These are phyloP conservation scores for Phytopythium litorale DNA, from an alignment of 352 stramenopile species.

Conservation along the genomic window DNA sequence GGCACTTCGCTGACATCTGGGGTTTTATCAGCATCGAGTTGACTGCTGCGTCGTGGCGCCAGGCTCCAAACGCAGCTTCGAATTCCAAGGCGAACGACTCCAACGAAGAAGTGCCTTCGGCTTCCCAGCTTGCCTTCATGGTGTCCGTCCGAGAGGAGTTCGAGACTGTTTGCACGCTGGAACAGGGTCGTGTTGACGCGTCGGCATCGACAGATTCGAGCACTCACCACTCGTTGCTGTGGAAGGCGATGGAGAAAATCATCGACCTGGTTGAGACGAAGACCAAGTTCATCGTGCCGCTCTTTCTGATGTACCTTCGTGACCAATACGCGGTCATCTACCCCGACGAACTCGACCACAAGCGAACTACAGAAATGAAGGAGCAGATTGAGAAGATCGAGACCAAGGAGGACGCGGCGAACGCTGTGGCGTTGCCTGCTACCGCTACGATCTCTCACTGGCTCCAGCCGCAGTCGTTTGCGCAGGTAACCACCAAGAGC, in stretches of 20 bases:
- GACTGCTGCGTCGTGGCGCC: slow-evolving; percentile 33
- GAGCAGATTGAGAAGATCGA: slow-evolving; percentile 42
- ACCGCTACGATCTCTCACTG: slow-evolving; percentile 9
- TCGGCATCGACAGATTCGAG: slow-evolving; percentile 54
- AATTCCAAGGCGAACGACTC: neutral
- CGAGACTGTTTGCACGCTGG: slow-evolving; percentile 43
- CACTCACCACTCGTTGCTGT: slow-evolving; percentile 79
- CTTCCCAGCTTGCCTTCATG: neutral
- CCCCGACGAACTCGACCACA: slow-evolving; percentile 57
- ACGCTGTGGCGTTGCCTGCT: neutral
- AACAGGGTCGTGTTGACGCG: slow-evolving; percentile 39
- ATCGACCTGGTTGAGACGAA: slow-evolving; percentile 73
- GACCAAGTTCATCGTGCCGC: slow-evolving; percentile 82
- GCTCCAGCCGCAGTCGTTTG: slow-evolving; percentile 21
- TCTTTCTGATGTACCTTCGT: slow-evolving; percentile 80
- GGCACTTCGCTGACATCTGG: slow-evolving; percentile 69
- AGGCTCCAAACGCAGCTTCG: slow-evolving; percentile 10
- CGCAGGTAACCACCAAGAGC: slow-evolving; percentile 61
- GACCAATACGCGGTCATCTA: slow-evolving; percentile 81
- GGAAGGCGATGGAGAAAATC: slow-evolving; percentile 75
- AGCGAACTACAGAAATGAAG: slow-evolving; percentile 39
- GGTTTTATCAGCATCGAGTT: slow-evolving; percentile 52
- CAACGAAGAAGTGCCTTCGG: slow-evolving; percentile 9
- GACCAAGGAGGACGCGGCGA: slow-evolving; percentile 7
- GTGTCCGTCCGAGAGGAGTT: slow-evolving; percentile 35